Evolutionary conservation across 2,329 filamentous ascomycete genomes (phyloP), one percentile per base, ranked within the genome.

Genomic region (Diaporthe sp.): DNA sequence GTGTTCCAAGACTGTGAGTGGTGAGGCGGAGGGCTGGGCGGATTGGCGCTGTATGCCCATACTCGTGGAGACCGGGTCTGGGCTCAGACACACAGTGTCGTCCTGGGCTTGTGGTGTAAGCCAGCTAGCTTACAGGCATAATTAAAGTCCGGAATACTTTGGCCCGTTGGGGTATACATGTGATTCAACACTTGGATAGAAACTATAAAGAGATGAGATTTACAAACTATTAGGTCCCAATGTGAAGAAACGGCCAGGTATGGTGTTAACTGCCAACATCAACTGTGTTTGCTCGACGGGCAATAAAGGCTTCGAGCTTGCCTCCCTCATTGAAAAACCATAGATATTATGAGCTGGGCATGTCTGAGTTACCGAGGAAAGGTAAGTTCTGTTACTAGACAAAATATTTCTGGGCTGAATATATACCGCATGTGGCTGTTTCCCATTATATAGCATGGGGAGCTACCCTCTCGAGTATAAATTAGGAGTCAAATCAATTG

Each of bases 11-110:
- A 65, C 49, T 39, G 42, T 70, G 60, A 61, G 28, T 73, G 31
- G 39, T 39, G 25, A 51, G 22, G 37, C 15, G 19, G 25, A 55
- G 34, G 51, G 25, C 34, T 53, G 68, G 51, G 57, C 34, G 51
- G 3, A 34, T 19, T 42, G 46, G 39, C 15, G 19, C n/a, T 46
- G n/a, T 4, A 4, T 2, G 19, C 10, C 39, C 8, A 10, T 44
- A 39, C 19, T 31, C 6, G 13, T 34, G 28, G 42, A 53, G 53
- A 65, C 49, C 44, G 60, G 71, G 74, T 73, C 74, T 73, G 61
- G n/a, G 37, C 60, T 34, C n/a, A 70, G n/a, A 61, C 31, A 28
- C 19, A 28, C 19, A 2, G 46, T 19, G 9, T 37, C 12, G 10
- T 17, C 15, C n/a, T 17, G 39, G 39, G 34, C 42, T 5, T 28